Base-by-base conservation (phyloP, 345 rosid genomes). In the Aegle marmelos region DNA sequence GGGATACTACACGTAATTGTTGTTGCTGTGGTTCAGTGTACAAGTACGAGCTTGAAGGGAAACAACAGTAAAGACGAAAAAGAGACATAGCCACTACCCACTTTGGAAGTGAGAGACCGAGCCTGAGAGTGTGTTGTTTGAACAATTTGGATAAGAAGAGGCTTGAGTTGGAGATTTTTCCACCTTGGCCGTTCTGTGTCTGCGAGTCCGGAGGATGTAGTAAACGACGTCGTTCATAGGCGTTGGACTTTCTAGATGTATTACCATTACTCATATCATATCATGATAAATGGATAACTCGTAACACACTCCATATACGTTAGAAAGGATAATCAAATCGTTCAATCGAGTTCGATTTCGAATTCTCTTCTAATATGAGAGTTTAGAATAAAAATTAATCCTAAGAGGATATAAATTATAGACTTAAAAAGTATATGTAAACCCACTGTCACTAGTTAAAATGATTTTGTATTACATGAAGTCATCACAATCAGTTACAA, bases 61-160 rank as follows among this genome's bases (percentile, higher is more conserved):
- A 70, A 70, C 78, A 74, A 74, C 78, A 74, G 53, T 56, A 87
- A 79, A 86, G 89, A 75, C 84, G 89, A 82, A 86, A 82, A 73
- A 82, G 84, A 83, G 91, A 87, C 92, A 79, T 85, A 72, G 56
- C 58, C 67, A 64, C 19, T 17, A 17, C 6, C 62, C 61, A 39
- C 2, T 75, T 62, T 19, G 41, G 9, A 36, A 7, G 9, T 6
- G 56, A 60, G 5, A 14, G 58, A 60, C 27, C 6, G 67, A 17
- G 56, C 22, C 9, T 31, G 21, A 2, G 4, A 17, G 39, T 27
- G 64, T 39, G 17, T 3, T 36, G 22, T 30, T 13, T 36, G 48
- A 75, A 21, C 41, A 41, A 56, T 57, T 69, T 34, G 86, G 87
- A 82, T 82, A 85, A 81, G 90, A 81, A 24, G 71, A 59, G 74